Percentiles rank a stretch among this genome's conserved stretches.
Evolutionary conservation across 1,139 yeast genomes (phyloP).

Genomic region (Yamadazyma spencermartinsiae): DNA sequence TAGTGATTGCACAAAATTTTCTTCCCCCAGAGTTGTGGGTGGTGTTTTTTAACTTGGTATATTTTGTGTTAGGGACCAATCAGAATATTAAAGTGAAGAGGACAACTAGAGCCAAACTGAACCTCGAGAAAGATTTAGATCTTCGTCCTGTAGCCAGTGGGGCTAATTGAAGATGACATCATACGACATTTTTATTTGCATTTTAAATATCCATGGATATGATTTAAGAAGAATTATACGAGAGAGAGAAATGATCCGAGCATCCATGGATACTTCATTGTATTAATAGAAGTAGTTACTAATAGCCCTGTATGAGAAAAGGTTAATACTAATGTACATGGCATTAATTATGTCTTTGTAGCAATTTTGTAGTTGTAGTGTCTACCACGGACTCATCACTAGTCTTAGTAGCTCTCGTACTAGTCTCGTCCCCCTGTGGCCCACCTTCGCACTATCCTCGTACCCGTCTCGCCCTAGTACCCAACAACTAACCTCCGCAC

Average conservation of each 20-base stretch:
- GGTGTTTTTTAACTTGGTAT: slow-evolving; percentile 73
- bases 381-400: no score
- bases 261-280: no score
- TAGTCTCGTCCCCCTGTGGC: no score
- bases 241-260: no score
- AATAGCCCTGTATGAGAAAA: no score
- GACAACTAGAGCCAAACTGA: background rate
- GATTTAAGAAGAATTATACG: no score
- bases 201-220: background rate
- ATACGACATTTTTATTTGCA: no score
- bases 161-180: background rate
- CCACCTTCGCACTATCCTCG: background rate
- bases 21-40: slow-evolving; percentile 81
- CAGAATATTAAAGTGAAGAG: slow-evolving; percentile 69
- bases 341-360: no score
- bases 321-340: no score
- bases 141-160: background rate
- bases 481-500: background rate
- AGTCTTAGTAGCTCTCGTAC: no score
- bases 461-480: background rate
- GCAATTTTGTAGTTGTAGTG: no score
- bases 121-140: background rate
- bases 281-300: no score
- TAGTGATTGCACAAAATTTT: slow-evolving; percentile 73
- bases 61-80: slow-evolving; percentile 72